Evolutionary conservation across 108 stramenopile genomes (phyloP), one percentile per base, ranked within the genome.

Genomic region (Fragilariopsis cylindrus): DNA sequence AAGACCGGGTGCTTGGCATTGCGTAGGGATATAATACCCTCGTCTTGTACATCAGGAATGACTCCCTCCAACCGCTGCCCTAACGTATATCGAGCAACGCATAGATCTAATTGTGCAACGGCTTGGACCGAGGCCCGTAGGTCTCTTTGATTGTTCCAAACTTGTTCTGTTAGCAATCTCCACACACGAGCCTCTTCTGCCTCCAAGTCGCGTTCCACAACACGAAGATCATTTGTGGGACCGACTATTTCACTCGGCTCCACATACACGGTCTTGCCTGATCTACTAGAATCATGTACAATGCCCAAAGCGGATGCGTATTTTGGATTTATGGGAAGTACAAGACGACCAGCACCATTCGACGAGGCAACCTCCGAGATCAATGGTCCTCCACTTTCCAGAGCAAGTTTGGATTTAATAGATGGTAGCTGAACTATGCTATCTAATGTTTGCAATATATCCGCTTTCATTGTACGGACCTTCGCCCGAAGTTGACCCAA

Each of bases 1-100:
- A 98, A 72, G 7, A 97, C 92, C 5, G 97, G 96, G 81, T 98
- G 96, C 52, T 90, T 90, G 13, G 95, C 97, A 64, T 93, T 83
- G 8, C 60, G 62, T 41, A 96, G 72, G 15, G 70, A 71, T 54
- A 98, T 90, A 5, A 87, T 86, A 53, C 96, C 96, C 70, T 96
- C 92, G 30, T 93, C 78, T 19, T 70, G 68, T 11, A 98, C 97
- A 56, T 69, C 45, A n/a, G 96, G 96, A 43, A 97, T 82, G 18
- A 87, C 81, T 9, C 92, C 96, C 19, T 77, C 58, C 19, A 92
- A 68, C 47, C 79, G 81, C 40, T 73, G 69, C 5, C 96, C 97
- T 43, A 97, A 81, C 64, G 65, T 60, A n/a, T 82, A 84, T 7
- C 95, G 71, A 4, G 91, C 96, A 58, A 87, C 63, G 12, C 87